Evolutionary conservation across 495 filamentous ascomycete genomes (phyloP).

Genomic region (Penicillium riverlandense): DNA sequence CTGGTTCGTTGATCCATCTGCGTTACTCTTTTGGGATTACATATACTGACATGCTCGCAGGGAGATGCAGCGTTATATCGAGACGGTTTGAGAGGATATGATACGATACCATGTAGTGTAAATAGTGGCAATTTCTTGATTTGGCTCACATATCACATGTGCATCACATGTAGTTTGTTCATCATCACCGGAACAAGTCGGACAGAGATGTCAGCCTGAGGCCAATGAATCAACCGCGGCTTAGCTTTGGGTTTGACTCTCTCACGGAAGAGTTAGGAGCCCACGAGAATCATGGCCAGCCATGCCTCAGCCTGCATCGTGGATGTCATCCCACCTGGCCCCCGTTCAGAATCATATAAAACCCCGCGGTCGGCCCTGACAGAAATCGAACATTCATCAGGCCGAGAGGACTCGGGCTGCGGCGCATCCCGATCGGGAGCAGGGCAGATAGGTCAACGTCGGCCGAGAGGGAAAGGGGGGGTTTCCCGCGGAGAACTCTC

Average conservation of each 20-base stretch:
- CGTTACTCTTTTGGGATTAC: no score
- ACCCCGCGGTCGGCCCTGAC: no score
- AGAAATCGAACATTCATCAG: slow-evolving; percentile 1
- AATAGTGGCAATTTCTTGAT: no score
- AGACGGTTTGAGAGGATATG: slow-evolving; percentile 28
- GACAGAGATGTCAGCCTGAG: background rate
- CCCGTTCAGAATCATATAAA: no score
- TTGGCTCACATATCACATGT: background rate
- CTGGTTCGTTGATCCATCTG: slow-evolving; percentile 57
- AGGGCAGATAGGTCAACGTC: slow-evolving; percentile 10
- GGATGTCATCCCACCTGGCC: no score
- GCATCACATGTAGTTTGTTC: slow-evolving; percentile 3
- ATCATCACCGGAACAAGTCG: slow-evolving; percentile 7
- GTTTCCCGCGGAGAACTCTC: slow-evolving; percentile 31
- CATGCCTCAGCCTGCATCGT: no score
- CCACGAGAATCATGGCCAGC: background rate
- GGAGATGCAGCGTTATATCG: slow-evolving; percentile 46
- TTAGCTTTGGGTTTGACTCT: background rate
- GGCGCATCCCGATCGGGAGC: slow-evolving; percentile 18
- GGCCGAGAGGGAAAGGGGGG: slow-evolving; percentile 26
- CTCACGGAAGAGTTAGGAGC: slow-evolving; percentile 13
- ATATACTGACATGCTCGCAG: slow-evolving; percentile 19
- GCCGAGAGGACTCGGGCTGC: slow-evolving; percentile 16
- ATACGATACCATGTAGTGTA: background rate
- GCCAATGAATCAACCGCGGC: background rate